Evolutionary conservation across 2,329 filamentous ascomycete genomes (phyloP).

Genomic region (Penicillium olsonii): DNA sequence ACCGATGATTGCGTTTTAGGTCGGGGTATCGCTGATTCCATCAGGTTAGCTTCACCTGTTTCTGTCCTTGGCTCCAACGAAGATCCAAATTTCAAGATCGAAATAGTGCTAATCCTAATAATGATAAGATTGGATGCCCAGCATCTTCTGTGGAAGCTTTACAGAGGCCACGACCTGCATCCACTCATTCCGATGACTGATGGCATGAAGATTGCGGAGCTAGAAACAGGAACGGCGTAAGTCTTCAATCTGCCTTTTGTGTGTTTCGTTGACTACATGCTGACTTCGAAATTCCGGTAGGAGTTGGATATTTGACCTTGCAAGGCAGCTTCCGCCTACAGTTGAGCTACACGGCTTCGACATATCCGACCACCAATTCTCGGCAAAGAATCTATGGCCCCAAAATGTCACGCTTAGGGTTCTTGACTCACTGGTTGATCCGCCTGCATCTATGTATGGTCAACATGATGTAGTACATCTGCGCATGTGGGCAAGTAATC

Average conservation of each 20-base stretch:
- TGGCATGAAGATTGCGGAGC: conserved; percentile 17
- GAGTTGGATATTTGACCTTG: conserved; percentile 17
- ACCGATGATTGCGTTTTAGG: conserved; percentile 4
- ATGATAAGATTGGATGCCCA: conserved; percentile 18
- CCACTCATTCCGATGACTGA: conserved; percentile 13
- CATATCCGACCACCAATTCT: conserved; percentile 19
- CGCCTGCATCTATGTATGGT: conserved; percentile 11
- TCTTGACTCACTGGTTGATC: conserved; percentile 16
- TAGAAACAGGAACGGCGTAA: conserved; percentile 19
- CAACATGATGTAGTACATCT: conserved; percentile 25
- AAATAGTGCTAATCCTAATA: too few species aligned
- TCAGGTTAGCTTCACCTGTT: too few species aligned
- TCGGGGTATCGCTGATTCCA: conserved; percentile 1
- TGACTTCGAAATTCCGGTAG: too few species aligned
- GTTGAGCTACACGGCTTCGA: conserved; percentile 19
- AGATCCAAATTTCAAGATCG: too few species aligned
- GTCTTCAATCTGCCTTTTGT: background rate
- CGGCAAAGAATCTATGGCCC: conserved; percentile 9
- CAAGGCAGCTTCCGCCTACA: conserved; percentile 7
- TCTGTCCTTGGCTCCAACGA: too few species aligned
- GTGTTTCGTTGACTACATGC: too few species aligned
- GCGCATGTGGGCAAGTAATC: conserved; percentile 15
- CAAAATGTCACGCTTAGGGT: conserved; percentile 12
- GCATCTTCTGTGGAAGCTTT: conserved; percentile 19
- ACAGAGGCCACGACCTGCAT: conserved; percentile 14